These are phyloP conservation scores for Nannizziopsis barbatae DNA, from an alignment of 2,329 filamentous ascomycete species.

Conservation along the genomic window DNA sequence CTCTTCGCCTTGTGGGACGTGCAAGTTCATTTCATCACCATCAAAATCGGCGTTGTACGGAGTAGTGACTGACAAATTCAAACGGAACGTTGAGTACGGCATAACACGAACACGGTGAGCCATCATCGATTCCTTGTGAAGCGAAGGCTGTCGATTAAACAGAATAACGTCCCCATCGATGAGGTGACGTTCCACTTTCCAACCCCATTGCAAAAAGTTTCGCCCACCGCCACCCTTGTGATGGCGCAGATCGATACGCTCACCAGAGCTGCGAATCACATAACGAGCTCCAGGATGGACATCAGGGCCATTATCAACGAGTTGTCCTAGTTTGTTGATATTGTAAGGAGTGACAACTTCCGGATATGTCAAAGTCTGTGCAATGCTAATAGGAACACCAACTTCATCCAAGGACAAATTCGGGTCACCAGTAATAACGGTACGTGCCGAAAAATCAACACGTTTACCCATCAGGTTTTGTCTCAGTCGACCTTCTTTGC, in stretches of 20 bases:
- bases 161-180: constrained; percentile 96
- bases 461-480: constrained; percentile 99
- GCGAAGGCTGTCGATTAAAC: constrained; percentile 97
- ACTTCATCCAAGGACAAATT: constrained; percentile 96
- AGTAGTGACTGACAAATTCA: constrained; percentile 94
- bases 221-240: constrained; percentile 70
- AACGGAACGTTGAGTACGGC: constrained; percentile 96
- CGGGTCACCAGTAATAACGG: constrained; percentile 96
- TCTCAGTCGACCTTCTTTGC: constrained; percentile 93
- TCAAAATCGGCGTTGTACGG: constrained; percentile 99
- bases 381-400: constrained; percentile 88
- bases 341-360: constrained; percentile 98
- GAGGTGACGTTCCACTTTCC: constrained; percentile 97
- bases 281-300: constrained; percentile 95
- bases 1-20: constrained; percentile 96
- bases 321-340: constrained; percentile 76
- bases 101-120: constrained; percentile 94
- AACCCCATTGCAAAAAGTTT: constrained; percentile 84
- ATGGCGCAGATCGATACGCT: constrained; percentile 87
- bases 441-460: constrained; percentile 98
- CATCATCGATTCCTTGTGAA: constrained; percentile 99
- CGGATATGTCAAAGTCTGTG: constrained; percentile 84
- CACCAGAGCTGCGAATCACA: constrained; percentile 85
- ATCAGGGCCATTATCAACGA: constrained; percentile 88
- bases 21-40: constrained; percentile 99